Conservation (phyloP, 805 yeast genomes). For the Wickerhamiella spandovensis region DNA sequence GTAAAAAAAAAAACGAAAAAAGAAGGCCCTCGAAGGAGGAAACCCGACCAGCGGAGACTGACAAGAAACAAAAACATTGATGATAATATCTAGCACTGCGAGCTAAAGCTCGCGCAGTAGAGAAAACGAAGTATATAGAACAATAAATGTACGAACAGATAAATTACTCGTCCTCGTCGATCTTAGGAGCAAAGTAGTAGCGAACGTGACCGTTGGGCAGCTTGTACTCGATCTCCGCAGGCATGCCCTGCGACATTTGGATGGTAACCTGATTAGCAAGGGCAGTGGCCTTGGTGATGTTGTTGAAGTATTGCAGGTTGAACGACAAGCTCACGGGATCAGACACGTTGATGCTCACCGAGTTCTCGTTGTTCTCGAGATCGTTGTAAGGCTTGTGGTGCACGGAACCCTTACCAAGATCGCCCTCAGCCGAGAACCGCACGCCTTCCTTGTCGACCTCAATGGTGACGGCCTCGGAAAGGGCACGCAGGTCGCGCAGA, state of each 20-base stretch:
- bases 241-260: slow-evolving; percentile 79
- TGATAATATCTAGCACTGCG: too few species aligned
- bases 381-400: slow-evolving; percentile 74
- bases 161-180: slow-evolving; percentile 65
- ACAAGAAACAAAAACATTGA: too few species aligned
- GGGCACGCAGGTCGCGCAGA: slow-evolving; percentile 72
- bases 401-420: slow-evolving; percentile 76
- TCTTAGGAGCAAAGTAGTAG: slow-evolving; percentile 95
- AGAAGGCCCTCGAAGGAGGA: too few species aligned
- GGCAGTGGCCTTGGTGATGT: slow-evolving; percentile 82
- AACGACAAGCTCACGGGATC: slow-evolving; percentile 82
- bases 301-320: slow-evolving; percentile 81
- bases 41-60: too few species aligned
- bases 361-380: slow-evolving; percentile 60
- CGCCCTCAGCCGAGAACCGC: slow-evolving; percentile 82
- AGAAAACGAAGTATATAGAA: too few species aligned
- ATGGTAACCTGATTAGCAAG: slow-evolving; percentile 67
- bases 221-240: slow-evolving; percentile 87
- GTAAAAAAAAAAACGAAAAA: too few species aligned
- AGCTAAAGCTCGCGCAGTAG: too few species aligned
- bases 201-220: slow-evolving; percentile 85
- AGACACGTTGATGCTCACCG: slow-evolving; percentile 62
- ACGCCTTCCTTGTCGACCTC: slow-evolving; percentile 85
- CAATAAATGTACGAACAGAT: too few species aligned
- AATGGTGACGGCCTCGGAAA: slow-evolving; percentile 79